Percentiles rank a stretch among this genome's conserved stretches.
phyloP scores from a whole-genome alignment of 1,139 yeast species.

The Protomyces arabidopsidicola region DNA sequence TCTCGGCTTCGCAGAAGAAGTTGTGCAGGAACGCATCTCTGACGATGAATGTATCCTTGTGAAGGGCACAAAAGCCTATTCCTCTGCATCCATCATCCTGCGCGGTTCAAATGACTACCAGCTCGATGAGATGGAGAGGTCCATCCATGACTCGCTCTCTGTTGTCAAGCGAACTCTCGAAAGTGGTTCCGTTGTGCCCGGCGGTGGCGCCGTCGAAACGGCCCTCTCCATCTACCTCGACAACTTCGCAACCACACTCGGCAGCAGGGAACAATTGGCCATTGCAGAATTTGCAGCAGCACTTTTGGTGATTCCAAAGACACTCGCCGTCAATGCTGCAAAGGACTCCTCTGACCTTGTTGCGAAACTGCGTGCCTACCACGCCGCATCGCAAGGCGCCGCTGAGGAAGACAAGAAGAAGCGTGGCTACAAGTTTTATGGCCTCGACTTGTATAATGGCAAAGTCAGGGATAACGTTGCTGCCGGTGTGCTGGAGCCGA shows the following conservation, averaged over 20 bases:
- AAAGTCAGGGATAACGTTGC: constrained; percentile 80
- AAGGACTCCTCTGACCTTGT: constrained; percentile 93
- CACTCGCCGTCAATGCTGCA: constrained; percentile 95
- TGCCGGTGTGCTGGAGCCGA: constrained; percentile 91
- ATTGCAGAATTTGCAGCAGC: constrained; percentile 96
- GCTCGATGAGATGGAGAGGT: constrained; percentile 97
- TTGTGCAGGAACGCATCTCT: constrained; percentile 81
- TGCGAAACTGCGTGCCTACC: constrained; percentile 92
- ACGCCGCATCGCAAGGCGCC: constrained; percentile 90
- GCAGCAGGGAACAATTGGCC: constrained; percentile 95
- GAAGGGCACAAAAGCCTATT: constrained; percentile 90
- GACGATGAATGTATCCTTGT: constrained; percentile 96
- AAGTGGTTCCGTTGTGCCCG: constrained; percentile 92
- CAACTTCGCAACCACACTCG: constrained; percentile 92
- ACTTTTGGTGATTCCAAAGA: constrained; percentile 86
- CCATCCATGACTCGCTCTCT: constrained; percentile 86
- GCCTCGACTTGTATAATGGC: constrained; percentile 86
- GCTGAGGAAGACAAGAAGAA: constrained; percentile 75
- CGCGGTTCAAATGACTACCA: constrained; percentile 94
- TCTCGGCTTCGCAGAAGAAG: constrained; percentile 89
- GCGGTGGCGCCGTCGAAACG: constrained; percentile 98
- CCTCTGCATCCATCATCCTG: constrained; percentile 83
- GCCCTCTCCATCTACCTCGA: constrained; percentile 92
- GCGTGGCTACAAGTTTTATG: constrained; percentile 80
- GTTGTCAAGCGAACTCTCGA: constrained; percentile 96